A percentile compares a stretch with the other conserved stretches of the same genome.
Evolutionary conservation across 2,329 filamentous ascomycete species (phyloP).

Genomic region (Colletotrichum sublineola): DNA sequence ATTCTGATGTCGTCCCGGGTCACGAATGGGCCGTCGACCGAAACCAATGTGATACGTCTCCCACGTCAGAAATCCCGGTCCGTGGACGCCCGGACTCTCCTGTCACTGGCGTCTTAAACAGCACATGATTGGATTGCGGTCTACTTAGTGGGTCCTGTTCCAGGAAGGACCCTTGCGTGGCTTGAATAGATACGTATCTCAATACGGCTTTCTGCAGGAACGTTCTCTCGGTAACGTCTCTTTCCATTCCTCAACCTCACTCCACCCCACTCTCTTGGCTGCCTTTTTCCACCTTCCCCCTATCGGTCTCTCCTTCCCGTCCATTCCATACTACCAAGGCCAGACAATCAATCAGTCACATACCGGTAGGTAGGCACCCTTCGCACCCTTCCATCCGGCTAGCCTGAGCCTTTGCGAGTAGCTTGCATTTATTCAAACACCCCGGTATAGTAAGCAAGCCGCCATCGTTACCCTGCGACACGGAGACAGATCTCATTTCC

Average conservation of each 20-base stretch:
- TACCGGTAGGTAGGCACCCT: no score
- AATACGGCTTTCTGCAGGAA: constrained; percentile 22
- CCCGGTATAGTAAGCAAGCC: neutral
- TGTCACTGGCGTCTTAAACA: constrained; percentile 14
- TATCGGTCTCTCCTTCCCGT: constrained; percentile 23
- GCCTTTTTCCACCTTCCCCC: constrained; percentile 15
- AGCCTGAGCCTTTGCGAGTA: constrained; percentile 9
- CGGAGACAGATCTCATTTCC: constrained; percentile 34
- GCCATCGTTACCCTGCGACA: constrained; percentile 17
- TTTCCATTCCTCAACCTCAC: constrained; percentile 29
- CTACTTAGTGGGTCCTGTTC: neutral
- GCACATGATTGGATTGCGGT: constrained; percentile 14
- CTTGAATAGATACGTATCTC: constrained; percentile 15
- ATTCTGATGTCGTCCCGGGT: constrained; percentile 32
- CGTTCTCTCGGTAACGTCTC: constrained; percentile 40
- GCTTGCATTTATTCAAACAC: constrained; percentile 28
- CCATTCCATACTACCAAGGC: constrained; percentile 34
- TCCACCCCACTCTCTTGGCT: neutral
- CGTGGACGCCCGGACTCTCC: constrained; percentile 29
- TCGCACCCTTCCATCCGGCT: neutral
- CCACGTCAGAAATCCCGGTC: constrained; percentile 41
- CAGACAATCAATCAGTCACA: constrained; percentile 22
- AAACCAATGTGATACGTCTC: constrained; percentile 43
- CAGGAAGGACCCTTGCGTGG: constrained; percentile 3
- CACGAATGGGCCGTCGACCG: constrained; percentile 42